phyloP scores from a whole-genome alignment of 2,329 filamentous ascomycete species.

The Fusarium sarcochroum region DNA sequence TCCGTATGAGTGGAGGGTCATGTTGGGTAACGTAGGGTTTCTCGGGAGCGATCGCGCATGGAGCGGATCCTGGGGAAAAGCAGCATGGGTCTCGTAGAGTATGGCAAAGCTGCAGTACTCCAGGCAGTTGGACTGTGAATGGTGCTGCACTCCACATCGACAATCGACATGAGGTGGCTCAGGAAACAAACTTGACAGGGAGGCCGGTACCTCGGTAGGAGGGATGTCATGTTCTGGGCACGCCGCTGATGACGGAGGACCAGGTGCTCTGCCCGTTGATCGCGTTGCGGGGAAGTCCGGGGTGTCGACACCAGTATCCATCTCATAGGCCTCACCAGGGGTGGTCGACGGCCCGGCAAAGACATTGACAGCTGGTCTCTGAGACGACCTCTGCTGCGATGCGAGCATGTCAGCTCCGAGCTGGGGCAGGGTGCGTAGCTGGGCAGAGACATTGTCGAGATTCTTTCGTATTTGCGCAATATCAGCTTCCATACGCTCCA shows the following conservation, averaged over 20 bases:
- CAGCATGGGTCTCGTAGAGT: slow-evolving; percentile 45
- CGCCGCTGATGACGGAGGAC: slow-evolving; percentile 4
- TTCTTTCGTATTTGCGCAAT: slow-evolving; percentile 42
- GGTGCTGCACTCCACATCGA: slow-evolving; percentile 47
- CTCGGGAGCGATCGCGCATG: slow-evolving; percentile 41
- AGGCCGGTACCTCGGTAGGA: slow-evolving; percentile 12
- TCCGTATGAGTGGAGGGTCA: slow-evolving; percentile 43
- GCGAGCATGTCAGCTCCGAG: slow-evolving; percentile 28
- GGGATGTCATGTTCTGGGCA: slow-evolving; percentile 15
- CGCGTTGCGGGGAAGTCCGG: slow-evolving; percentile 23
- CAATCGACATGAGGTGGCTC: slow-evolving; percentile 41
- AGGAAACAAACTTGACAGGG: slow-evolving; percentile 28
- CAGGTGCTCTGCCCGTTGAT: slow-evolving; percentile 1
- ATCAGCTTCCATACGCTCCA: slow-evolving; percentile 48
- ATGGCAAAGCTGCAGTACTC: slow-evolving; percentile 46
- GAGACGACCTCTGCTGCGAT: slow-evolving; percentile 28
- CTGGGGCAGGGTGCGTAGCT: slow-evolving; percentile 32
- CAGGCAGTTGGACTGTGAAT: slow-evolving; percentile 40
- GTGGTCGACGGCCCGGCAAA: slow-evolving; percentile 9
- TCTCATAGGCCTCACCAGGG: slow-evolving; percentile 24
- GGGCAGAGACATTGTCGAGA: slow-evolving; percentile 38
- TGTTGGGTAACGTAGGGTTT: slow-evolving; percentile 42
- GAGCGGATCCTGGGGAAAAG: slow-evolving; percentile 38
- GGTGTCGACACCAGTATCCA: slow-evolving; percentile 9
- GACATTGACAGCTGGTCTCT: slow-evolving; percentile 12